A percentile compares a stretch with the other conserved stretches of the same genome.
Conservation (phyloP, 1,284 basidiomycete genomes). For the Leccinum solheimii region DNA sequence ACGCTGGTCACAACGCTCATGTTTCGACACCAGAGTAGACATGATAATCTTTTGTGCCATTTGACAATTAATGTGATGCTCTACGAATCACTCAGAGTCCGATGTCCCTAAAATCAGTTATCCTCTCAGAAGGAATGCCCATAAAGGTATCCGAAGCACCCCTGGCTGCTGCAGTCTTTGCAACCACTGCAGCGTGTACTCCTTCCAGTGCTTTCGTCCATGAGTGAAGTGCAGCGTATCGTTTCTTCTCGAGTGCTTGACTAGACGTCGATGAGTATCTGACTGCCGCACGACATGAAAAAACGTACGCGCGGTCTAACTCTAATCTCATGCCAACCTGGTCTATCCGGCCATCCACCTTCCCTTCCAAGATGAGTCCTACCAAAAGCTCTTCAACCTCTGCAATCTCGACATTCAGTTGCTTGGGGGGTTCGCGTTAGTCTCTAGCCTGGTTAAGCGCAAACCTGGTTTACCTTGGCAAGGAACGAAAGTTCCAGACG, state of each 20-base stretch:
- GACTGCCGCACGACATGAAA: background rate
- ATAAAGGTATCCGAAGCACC: slow-evolving; percentile 33
- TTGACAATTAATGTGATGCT: slow-evolving; percentile 4
- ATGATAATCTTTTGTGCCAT: background rate
- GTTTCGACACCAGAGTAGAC: background rate
- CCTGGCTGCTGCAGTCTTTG: slow-evolving; percentile 58
- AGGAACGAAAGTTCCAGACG: slow-evolving; percentile 90
- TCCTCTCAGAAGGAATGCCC: slow-evolving; percentile 33
- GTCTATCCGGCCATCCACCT: slow-evolving; percentile 94
- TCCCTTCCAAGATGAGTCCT: slow-evolving; percentile 91
- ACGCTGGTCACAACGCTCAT: background rate
- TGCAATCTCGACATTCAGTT: slow-evolving; percentile 84
- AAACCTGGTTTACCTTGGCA: slow-evolving; percentile 62
- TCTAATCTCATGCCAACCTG: slow-evolving; percentile 92
- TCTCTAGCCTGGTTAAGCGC: background rate
- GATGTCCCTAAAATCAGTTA: slow-evolving; percentile 32
- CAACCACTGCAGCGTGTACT: slow-evolving; percentile 69
- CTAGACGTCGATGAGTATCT: slow-evolving; percentile 41
- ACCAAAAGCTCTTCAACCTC: slow-evolving; percentile 95
- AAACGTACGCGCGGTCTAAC: slow-evolving; percentile 79
- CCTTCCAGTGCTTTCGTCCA: slow-evolving; percentile 79
- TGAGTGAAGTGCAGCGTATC: slow-evolving; percentile 78
- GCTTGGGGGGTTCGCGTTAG: slow-evolving; percentile 48
- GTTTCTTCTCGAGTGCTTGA: slow-evolving; percentile 78
- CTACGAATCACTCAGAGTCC: slow-evolving; percentile 23